Conservation (phyloP, 495 filamentous ascomycete genomes). For the Xylaria curta region DNA sequence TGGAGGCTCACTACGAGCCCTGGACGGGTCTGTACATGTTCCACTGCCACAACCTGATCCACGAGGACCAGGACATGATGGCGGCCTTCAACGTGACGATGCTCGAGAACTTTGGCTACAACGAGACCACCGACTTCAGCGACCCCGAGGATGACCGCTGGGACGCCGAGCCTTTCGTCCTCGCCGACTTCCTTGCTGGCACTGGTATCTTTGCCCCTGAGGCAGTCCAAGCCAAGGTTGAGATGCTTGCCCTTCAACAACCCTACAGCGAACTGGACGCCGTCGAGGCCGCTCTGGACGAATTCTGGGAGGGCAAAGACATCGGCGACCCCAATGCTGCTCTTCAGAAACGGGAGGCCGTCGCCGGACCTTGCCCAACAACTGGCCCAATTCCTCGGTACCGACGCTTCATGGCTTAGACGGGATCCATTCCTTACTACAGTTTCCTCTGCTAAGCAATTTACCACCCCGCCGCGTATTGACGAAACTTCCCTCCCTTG, state of each 20-base stretch:
- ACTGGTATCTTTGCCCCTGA: constrained; percentile 24
- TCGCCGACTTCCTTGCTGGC: constrained; percentile 23
- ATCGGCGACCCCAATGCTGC: constrained; percentile 25
- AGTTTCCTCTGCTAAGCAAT: background rate
- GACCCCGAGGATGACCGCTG: constrained; percentile 44
- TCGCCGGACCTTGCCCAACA: constrained; percentile 6
- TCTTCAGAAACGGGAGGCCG: constrained; percentile 21
- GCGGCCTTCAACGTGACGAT: constrained; percentile 62
- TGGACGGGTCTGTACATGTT: constrained; percentile 65
- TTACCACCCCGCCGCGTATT: background rate
- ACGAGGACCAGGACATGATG: constrained; percentile 69
- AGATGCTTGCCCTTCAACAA: constrained; percentile 24
- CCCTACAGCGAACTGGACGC: constrained; percentile 28
- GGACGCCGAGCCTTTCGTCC: constrained; percentile 32
- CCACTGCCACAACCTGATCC: constrained; percentile 64
- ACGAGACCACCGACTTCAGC: constrained; percentile 47
- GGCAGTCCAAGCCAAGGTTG: constrained; percentile 23
- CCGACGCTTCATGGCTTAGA: constrained; percentile 21
- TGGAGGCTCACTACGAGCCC: constrained; percentile 58
- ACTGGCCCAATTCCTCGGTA: constrained; percentile 19
- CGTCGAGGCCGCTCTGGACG: constrained; percentile 25
- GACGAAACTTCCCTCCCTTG: background rate
- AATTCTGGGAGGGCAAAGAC: constrained; percentile 23
- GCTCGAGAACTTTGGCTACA: constrained; percentile 55
- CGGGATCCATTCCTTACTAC: background rate